Percentiles rank a stretch among this genome's conserved stretches.
phyloP scores from a whole-genome alignment of 805 yeast genomes.

The Tetrapisispora iriomotensis region DNA sequence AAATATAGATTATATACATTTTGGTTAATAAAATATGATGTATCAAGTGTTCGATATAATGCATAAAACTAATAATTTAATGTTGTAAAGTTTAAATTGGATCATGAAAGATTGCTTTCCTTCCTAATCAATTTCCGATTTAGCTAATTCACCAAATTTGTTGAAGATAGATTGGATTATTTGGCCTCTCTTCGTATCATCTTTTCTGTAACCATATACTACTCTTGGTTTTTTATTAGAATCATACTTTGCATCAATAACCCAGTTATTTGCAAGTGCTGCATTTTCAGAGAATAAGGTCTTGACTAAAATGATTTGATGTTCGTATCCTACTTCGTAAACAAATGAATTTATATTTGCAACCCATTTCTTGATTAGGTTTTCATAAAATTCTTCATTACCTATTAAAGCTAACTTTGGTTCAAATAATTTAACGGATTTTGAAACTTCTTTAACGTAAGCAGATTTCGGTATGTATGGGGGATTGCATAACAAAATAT shows the following conservation, averaged over 20 bases:
- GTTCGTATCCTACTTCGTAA: conserved; percentile 61
- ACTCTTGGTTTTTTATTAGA: conserved; percentile 44
- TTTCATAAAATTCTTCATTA: conserved; percentile 56
- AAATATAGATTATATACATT: too few species aligned
- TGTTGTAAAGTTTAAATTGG: too few species aligned
- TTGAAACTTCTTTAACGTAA: conserved; percentile 37
- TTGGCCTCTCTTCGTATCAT: background rate
- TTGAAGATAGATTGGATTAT: conserved; percentile 3
- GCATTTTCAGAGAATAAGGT: conserved; percentile 9
- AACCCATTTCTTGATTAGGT: conserved; percentile 41
- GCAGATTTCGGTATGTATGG: conserved; percentile 53
- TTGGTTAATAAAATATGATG: too few species aligned
- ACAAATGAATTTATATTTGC: conserved; percentile 43
- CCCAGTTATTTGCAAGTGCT: conserved; percentile 35
- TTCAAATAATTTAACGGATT: conserved; percentile 62
- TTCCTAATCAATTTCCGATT: background rate
- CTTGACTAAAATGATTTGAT: conserved; percentile 43
- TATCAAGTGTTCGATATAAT: too few species aligned
- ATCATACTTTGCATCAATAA: conserved; percentile 40
- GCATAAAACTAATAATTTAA: too few species aligned
- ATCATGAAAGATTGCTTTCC: too few species aligned
- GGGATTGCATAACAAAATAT: conserved; percentile 75
- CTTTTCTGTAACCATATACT: conserved; percentile 49
- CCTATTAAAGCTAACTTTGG: conserved; percentile 78
- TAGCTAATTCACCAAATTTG: background rate